These are phyloP conservation scores for Phytopythium mirpurense DNA, from an alignment of 352 stramenopile species.

Conservation along the genomic window DNA sequence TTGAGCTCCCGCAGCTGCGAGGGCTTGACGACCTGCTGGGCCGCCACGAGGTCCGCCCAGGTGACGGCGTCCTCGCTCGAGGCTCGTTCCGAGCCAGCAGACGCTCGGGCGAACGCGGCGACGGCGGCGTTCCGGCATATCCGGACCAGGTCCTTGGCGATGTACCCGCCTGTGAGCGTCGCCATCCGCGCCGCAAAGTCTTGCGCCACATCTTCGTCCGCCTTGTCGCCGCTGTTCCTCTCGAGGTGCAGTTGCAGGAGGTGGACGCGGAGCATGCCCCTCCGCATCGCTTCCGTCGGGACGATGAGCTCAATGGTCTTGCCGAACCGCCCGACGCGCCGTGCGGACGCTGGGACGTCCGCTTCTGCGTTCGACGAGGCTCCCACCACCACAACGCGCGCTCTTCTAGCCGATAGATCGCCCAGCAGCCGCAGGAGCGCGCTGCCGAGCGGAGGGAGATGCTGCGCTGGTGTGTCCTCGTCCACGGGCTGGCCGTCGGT, in stretches of 20 bases:
- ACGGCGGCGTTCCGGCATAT: constrained; percentile 62
- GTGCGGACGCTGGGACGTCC: constrained; percentile 38
- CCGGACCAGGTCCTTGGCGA: constrained; percentile 68
- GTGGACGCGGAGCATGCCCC: constrained; percentile 40
- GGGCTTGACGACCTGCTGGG: constrained; percentile 57
- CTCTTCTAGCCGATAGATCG: constrained; percentile 19
- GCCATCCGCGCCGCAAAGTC: constrained; percentile 39
- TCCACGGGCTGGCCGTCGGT: constrained; percentile 26
- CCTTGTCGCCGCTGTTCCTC: background rate
- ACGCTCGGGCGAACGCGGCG: constrained; percentile 17
- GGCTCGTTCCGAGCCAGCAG: background rate
- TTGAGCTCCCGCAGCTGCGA: constrained; percentile 74
- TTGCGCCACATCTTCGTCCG: constrained; percentile 1
- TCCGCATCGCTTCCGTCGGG: constrained; percentile 49
- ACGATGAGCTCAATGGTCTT: constrained; percentile 61
- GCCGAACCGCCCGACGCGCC: constrained; percentile 44
- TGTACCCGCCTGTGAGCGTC: constrained; percentile 59
- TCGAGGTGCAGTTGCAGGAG: constrained; percentile 26
- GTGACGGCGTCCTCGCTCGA: constrained; percentile 7
- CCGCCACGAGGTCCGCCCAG: constrained; percentile 42
- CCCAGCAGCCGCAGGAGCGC: constrained; percentile 60
- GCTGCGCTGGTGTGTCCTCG: constrained; percentile 18
- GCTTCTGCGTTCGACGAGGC: constrained; percentile 27
- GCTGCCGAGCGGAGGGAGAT: constrained; percentile 48
- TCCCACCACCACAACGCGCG: constrained; percentile 44